Evolutionary conservation across 2,329 filamentous ascomycete genomes (phyloP).

Genomic region (Epichloe gansuensis): DNA sequence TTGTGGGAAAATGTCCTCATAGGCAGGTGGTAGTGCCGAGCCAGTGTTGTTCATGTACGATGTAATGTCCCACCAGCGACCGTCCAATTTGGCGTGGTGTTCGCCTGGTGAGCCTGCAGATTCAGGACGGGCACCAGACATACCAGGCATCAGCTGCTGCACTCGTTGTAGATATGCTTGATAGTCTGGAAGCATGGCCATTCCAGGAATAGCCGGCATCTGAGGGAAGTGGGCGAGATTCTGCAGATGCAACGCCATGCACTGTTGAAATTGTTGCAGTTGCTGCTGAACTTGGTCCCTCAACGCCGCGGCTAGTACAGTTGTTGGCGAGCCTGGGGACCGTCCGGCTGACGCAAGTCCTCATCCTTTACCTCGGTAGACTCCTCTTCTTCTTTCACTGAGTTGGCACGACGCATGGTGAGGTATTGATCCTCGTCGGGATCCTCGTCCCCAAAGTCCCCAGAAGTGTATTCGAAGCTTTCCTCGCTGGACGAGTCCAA

Average conservation of each 20-base stretch:
- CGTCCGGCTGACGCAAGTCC: constrained; percentile 21
- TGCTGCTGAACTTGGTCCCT: constrained; percentile 63
- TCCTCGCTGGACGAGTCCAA: constrained; percentile 28
- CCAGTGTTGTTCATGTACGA: constrained; percentile 34
- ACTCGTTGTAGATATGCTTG: constrained; percentile 57
- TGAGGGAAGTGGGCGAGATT: constrained; percentile 40
- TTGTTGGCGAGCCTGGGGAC: constrained; percentile 40
- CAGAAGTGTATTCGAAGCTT: constrained; percentile 33
- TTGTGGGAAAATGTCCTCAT: constrained; percentile 65
- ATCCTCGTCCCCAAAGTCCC: constrained; percentile 31
- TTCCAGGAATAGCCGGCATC: constrained; percentile 42
- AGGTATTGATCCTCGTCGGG: constrained; percentile 25
- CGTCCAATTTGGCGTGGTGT: constrained; percentile 32
- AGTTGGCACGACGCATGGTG: constrained; percentile 23
- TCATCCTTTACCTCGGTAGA: constrained; percentile 25
- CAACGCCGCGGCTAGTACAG: constrained; percentile 55
- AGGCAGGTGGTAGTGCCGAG: constrained; percentile 54
- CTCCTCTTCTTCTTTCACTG: constrained; percentile 18
- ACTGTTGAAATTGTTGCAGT: constrained; percentile 65
- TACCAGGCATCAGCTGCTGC: constrained; percentile 59
- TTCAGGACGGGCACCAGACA: constrained; percentile 37
- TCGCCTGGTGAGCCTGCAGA: constrained; percentile 36
- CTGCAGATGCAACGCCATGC: constrained; percentile 52
- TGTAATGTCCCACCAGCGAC: constrained; percentile 57
- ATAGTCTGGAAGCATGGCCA: constrained; percentile 57